These are phyloP conservation scores for Cladosporium colombiae DNA, from an alignment of 2,329 filamentous ascomycete species.

Conservation along the genomic window DNA sequence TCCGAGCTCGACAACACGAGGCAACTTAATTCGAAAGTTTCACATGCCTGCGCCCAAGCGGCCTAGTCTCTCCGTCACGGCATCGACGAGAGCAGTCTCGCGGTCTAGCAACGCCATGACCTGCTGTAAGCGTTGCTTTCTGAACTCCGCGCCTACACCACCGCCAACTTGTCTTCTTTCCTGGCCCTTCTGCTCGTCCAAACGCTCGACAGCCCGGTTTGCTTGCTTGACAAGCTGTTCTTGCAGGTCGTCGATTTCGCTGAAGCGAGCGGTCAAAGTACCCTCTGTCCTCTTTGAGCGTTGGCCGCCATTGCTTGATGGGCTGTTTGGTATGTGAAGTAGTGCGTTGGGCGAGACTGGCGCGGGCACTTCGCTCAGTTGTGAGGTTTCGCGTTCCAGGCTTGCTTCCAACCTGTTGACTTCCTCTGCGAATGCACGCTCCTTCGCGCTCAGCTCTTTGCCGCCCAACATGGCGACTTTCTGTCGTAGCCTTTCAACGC, in stretches of 20 bases:
- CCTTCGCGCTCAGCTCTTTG: constrained; percentile 61
- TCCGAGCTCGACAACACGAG: not conserved
- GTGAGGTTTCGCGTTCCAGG: constrained; percentile 1
- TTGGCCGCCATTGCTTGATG: not conserved
- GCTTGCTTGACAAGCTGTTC: constrained; percentile 32
- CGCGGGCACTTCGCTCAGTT: not conserved
- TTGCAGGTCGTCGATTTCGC: constrained; percentile 32
- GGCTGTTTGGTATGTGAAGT: constrained; percentile 28
- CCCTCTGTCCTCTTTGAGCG: constrained; percentile 11
- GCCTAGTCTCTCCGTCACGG: constrained; percentile 63
- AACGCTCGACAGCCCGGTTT: constrained; percentile 29
- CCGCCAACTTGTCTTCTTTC: constrained; percentile 37
- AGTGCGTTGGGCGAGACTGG: constrained; percentile 35
- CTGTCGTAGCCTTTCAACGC: constrained; percentile 61
- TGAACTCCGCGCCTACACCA: constrained; percentile 59
- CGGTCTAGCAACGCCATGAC: constrained; percentile 65
- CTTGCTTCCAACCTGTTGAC: constrained; percentile 47
- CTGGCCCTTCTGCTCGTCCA: constrained; percentile 35
- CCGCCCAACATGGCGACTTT: constrained; percentile 51
- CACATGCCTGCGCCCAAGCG: constrained; percentile 43
- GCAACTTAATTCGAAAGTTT: not conserved
- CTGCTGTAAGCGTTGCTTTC: constrained; percentile 63
- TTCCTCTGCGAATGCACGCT: constrained; percentile 58
- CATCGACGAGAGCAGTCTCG: constrained; percentile 68
- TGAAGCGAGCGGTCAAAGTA: constrained; percentile 27